Base-by-base conservation (phyloP, 495 filamentous ascomycete species). In the Aspergillus avenaceus region DNA sequence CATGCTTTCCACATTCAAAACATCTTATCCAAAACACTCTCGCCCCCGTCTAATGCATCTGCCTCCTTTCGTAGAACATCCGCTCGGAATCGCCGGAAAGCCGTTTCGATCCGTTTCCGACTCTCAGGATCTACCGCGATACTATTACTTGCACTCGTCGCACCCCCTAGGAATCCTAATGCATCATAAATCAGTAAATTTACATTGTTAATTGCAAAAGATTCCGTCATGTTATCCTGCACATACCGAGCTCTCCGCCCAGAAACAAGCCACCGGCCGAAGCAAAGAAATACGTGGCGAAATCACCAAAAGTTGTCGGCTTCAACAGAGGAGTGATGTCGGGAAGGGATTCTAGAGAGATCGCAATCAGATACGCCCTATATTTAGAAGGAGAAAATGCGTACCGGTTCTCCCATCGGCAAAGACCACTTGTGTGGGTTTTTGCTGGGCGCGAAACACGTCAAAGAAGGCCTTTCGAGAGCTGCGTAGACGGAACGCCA, bases 251-350 rank as follows among this genome's bases (percentile, higher is more conserved):
- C 61, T 87, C 84, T 19, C 84, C 84, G 24, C 84, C 84, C 9
- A 87, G 43, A 41, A 88, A 81, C 7, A 84, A 50, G 0, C 84
- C 84, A 31, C 82, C 84, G 2, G 73, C 50, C 12, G 74, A 73
- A 25, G 85, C 84, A 59, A 86, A 80, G 59, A 76, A 69, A 53
- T 84, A 85, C 0, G 84, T 81, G 11, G 80, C 80, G 25, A 81
- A 54, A 49, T 87, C 84, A 14, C 83, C 83, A 29, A 80, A 59
- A 0, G 67, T 64, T 3, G 77, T 79, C 0, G 84, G 84, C 29
- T 77, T 72, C 26, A 86, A 51, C 18, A 81, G 52, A 0, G 71
- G 71, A 4, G 81, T 79, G 19, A 85, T 64, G 55, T 87, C 80
- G 0, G 84, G 84, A 28, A 87, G 67, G 0, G 75, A 46, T 55